These are phyloP conservation scores for Diplocarpon mali DNA, from an alignment of 2,329 filamentous ascomycete genomes.

Conservation along the genomic window DNA sequence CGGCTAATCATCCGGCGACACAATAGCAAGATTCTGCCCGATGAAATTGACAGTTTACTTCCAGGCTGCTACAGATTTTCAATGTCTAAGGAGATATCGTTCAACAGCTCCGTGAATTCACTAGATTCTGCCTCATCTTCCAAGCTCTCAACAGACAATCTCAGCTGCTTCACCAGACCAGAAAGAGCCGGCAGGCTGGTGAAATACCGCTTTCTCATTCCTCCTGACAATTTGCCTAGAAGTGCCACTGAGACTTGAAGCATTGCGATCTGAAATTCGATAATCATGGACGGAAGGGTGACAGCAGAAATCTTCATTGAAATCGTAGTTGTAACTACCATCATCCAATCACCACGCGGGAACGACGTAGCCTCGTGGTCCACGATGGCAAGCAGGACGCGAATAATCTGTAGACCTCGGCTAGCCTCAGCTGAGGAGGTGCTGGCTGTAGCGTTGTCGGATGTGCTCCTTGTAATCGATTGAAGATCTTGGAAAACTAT, in stretches of 20 bases:
- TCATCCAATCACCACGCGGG: constrained; percentile 45
- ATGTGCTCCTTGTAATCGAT: constrained; percentile 30
- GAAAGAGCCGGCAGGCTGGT: constrained; percentile 40
- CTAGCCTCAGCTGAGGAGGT: constrained; percentile 27
- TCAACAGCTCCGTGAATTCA: constrained; percentile 33
- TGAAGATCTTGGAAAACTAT: constrained; percentile 40
- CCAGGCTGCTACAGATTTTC: constrained; percentile 8
- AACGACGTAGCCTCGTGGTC: constrained; percentile 35
- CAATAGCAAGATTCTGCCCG: no score
- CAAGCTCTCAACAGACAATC: constrained; percentile 13
- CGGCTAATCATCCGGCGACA: no score
- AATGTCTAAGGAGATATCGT: constrained; percentile 32
- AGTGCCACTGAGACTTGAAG: constrained; percentile 45
- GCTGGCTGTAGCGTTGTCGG: constrained; percentile 1
- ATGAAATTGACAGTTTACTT: no score
- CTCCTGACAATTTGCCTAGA: constrained; percentile 34
- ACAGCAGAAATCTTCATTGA: constrained; percentile 21
- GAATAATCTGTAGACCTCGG: constrained; percentile 44
- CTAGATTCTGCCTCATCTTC: constrained; percentile 22
- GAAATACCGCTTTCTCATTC: constrained; percentile 38
- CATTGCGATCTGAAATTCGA: constrained; percentile 41
- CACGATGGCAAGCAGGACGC: constrained; percentile 41
- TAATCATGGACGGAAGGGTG: constrained; percentile 7
- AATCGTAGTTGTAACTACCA: constrained; percentile 39
- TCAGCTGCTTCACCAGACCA: constrained; percentile 37